Conservation (phyloP, 176 grass and related monocot genomes). For the Ensete glaucum region DNA sequence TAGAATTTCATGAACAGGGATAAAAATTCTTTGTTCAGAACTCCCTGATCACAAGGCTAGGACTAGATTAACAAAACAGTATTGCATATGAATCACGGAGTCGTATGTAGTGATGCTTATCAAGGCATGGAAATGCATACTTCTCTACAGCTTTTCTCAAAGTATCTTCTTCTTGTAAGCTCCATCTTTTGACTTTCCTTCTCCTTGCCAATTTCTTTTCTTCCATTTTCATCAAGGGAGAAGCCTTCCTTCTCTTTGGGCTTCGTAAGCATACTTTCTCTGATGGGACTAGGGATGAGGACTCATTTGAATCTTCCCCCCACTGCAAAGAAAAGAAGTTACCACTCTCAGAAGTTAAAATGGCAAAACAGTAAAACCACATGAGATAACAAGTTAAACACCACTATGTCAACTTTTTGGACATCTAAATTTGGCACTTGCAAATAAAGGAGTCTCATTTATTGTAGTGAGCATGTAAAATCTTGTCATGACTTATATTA, state of each 20-base stretch:
- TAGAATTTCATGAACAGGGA: too few relatives aligned
- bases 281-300: background rate
- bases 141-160: slow-evolving; percentile 26
- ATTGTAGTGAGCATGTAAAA: too few relatives aligned
- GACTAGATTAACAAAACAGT: too few relatives aligned
- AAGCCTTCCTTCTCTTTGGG: slow-evolving; percentile 12
- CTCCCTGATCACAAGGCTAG: too few relatives aligned
- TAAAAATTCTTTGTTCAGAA: too few relatives aligned
- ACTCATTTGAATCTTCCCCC: background rate
- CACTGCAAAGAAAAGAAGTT: slow-evolving; percentile 6
- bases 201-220: slow-evolving; percentile 11
- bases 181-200: slow-evolving; percentile 22
- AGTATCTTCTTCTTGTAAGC: slow-evolving; percentile 27
- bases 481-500: too few relatives aligned
- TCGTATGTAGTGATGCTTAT: background rate
- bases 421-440: too few relatives aligned
- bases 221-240: slow-evolving; percentile 14
- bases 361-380: too few relatives aligned
- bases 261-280: slow-evolving; percentile 14
- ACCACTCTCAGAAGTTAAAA: background rate
- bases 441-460: too few relatives aligned
- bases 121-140: slow-evolving; percentile 19
- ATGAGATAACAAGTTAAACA: too few relatives aligned
- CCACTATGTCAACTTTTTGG: too few relatives aligned
- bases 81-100: background rate